These are phyloP conservation scores for Centrapalus pauciflorus DNA, from an alignment of 129 eudicot species.

Conservation along the genomic window DNA sequence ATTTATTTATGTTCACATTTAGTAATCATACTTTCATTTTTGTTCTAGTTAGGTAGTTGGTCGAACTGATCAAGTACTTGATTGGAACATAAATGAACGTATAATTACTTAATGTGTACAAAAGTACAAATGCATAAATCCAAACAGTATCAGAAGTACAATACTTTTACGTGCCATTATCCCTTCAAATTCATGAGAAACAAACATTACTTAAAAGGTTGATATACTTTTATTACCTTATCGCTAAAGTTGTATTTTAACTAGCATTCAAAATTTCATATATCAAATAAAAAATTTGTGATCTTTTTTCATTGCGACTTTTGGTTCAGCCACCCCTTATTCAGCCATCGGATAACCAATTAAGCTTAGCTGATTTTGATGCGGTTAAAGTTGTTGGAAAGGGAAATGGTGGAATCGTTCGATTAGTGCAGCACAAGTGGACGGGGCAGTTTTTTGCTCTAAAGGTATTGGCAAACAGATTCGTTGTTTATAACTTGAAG, in stretches of 20 bases:
- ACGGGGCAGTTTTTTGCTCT: constrained; percentile 97
- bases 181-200: not conserved
- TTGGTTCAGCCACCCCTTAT: constrained; percentile 79
- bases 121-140: too few species aligned
- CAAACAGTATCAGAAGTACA: too few species aligned
- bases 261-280: not conserved
- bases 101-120: too few species aligned
- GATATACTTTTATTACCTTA: not conserved
- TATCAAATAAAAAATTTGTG: not conserved
- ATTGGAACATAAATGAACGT: too few species aligned
- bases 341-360: constrained; percentile 83
- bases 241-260: not conserved
- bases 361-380: constrained; percentile 93
- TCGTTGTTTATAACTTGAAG: constrained; percentile 5
- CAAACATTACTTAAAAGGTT: not conserved
- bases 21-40: too few species aligned
- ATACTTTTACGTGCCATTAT: too few species aligned
- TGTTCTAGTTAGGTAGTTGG: too few species aligned
- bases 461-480: constrained; percentile 49
- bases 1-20: too few species aligned
- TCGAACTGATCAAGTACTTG: too few species aligned
- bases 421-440: constrained; percentile 96
- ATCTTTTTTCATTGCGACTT: constrained; percentile 1
- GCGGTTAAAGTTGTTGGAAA: constrained; percentile 88
- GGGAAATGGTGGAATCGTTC: constrained; percentile 97